Conservation (phyloP, 2,329 filamentous ascomycete genomes). For the Aspergillus ruber region DNA sequence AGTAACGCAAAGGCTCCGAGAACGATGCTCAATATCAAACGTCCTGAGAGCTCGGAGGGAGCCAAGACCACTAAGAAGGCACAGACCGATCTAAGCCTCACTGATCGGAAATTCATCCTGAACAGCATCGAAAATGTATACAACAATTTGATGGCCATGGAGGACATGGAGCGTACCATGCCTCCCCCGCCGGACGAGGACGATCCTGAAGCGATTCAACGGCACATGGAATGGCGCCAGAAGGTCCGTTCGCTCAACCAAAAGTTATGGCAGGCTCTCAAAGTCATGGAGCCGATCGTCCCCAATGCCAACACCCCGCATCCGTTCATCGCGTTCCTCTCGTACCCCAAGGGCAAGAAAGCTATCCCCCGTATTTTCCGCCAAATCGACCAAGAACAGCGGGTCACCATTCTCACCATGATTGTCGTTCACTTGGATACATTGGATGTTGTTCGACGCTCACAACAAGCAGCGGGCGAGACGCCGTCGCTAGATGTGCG, state of each 20-base stretch:
- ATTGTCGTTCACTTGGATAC: conserved; percentile 89
- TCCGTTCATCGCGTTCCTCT: conserved; percentile 93
- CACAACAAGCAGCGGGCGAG: conserved; percentile 67
- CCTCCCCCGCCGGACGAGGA: conserved; percentile 61
- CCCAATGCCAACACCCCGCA: conserved; percentile 64
- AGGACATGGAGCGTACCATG: conserved; percentile 81
- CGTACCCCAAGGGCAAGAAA: conserved; percentile 93
- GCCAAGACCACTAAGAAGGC: conserved; percentile 43
- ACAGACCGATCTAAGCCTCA: conserved; percentile 49
- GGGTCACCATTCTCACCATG: conserved; percentile 88
- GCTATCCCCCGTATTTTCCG: conserved; percentile 91
- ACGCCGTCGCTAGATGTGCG: conserved; percentile 68
- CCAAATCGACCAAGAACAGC: conserved; percentile 84
- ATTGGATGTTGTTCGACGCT: conserved; percentile 80
- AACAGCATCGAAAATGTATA: conserved; percentile 87
- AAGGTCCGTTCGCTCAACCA: conserved; percentile 65
- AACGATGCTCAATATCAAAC: conserved; percentile 90
- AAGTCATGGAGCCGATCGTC: conserved; percentile 87
- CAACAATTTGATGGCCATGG: conserved; percentile 80
- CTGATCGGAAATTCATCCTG: conserved; percentile 76
- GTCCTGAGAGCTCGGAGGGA: conserved; percentile 62
- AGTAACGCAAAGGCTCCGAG: conserved; percentile 98
- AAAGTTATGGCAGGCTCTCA: conserved; percentile 77
- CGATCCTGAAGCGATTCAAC: conserved; percentile 63
- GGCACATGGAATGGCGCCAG: conserved; percentile 73